Base-by-base conservation (phyloP, 306 rosid genomes). In the Pterocarpus macrocarpus region DNA sequence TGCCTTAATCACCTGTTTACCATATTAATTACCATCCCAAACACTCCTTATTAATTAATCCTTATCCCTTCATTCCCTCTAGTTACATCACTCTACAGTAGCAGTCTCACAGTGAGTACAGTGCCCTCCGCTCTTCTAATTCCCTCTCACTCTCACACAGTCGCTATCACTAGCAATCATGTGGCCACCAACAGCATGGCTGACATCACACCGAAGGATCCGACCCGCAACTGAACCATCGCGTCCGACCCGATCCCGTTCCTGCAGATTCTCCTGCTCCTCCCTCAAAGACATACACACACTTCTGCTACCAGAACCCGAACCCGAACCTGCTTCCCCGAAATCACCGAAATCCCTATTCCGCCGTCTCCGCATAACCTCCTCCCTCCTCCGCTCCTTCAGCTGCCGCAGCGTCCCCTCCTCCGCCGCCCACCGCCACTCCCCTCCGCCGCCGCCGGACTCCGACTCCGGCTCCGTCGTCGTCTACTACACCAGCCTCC, bases 401-500 rank as follows among this genome's bases (percentile, higher is more conserved):
- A 70, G 79, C 74, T 70, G 17, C 73, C 76, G 76, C 59, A 5
- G 62, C 41, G 2, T 64, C 12, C 9, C 41, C 52, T 7, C 74
- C 41, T 5, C 87, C 80, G 0, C 36, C 69, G 0, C 89, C 90
- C 61, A 17, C 61, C 61, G 12, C 76, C 69, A 64, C 55, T 12
- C 64, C 5, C 74, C 41, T 8, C 85, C 80, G 0, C 39, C 64
- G 0, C 90, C 90, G 0, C 90, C 91, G 1, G 86, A 84, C 74
- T 81, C 81, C 8, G 91, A 88, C 53, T 82, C 72, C 36, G 78
- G 90, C 34, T 2, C 64, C 4, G 61, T 91, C 65, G 91, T 93
- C 62, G 49, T 95, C 28, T 95, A 89, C 89, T 85, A 75, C 87
- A 95, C 99, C 13, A 91, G 95, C 88, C 93, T 95, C 63, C 94